phyloP scores from a whole-genome alignment of 192 early-diverging fungal species.

The Linnemannia schmuckeri region DNA sequence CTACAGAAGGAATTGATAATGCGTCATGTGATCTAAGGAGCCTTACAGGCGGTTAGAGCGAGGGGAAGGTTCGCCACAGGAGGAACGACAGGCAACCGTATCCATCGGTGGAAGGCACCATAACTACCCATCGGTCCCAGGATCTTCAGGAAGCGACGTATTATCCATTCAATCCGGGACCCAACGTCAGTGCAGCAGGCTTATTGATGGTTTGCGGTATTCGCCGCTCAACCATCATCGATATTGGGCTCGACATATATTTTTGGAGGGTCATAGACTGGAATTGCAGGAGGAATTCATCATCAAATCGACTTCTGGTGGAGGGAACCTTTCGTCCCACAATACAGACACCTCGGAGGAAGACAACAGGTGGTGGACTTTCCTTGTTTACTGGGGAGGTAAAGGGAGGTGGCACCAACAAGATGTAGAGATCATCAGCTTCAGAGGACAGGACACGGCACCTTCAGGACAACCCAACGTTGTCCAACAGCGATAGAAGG shows the following conservation, averaged over 20 bases:
- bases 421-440: too few species aligned
- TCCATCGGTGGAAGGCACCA: background rate
- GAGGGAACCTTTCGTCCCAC: background rate
- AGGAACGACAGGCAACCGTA: background rate
- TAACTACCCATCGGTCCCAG: background rate
- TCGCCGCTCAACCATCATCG: background rate
- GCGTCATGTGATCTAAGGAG: background rate
- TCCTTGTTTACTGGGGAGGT: background rate
- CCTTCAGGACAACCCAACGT: background rate
- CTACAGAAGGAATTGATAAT: background rate
- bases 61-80: background rate
- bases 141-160: background rate
- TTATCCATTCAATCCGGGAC: background rate
- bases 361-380: background rate
- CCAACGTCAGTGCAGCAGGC: background rate
- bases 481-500: background rate
- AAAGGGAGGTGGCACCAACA: too few species aligned
- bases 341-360: background rate
- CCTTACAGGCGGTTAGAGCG: background rate
- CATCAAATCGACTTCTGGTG: background rate
- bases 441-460: too few species aligned
- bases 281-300: background rate
- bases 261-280: background rate
- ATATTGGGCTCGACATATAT: background rate
- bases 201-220: background rate